phyloP scores from a whole-genome alignment of 1,139 yeast species.

The Geotrichum citri-aurantii region DNA sequence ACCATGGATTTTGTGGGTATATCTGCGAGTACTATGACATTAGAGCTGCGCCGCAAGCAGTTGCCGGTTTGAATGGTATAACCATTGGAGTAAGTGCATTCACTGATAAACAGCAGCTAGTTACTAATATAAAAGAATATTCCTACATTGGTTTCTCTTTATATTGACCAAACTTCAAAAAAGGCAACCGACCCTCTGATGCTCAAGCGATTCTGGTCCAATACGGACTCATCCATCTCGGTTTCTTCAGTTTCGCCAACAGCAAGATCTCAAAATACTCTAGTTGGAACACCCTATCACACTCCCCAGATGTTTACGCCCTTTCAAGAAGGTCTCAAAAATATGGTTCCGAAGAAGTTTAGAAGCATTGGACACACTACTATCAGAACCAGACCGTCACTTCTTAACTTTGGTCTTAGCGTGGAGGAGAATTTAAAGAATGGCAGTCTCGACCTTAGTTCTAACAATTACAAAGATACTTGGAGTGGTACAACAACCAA shows the following conservation, averaged over 20 bases:
- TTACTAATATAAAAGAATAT: constrained; percentile 7
- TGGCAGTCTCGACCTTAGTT: constrained; percentile 22
- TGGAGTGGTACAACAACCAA: constrained; percentile 1
- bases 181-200: neutral
- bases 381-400: neutral
- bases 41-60: constrained; percentile 33
- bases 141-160: constrained; percentile 8
- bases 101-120: neutral
- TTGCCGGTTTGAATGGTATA: constrained; percentile 21
- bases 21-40: constrained; percentile 37
- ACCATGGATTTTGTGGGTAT: constrained; percentile 18
- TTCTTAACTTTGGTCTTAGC: neutral
- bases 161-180: constrained; percentile 3
- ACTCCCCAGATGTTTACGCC: neutral
- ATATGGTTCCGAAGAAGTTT: neutral
- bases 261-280: neutral
- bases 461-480: neutral
- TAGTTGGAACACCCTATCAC: neutral
- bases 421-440: constrained; percentile 21
- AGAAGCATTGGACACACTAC: neutral
- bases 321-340: neutral
- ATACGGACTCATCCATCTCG: neutral
- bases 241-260: neutral
- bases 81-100: constrained; percentile 20
- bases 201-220: neutral